phyloP scores from a whole-genome alignment of 2,329 filamentous ascomycete genomes.

The Alternaria incomplexa region DNA sequence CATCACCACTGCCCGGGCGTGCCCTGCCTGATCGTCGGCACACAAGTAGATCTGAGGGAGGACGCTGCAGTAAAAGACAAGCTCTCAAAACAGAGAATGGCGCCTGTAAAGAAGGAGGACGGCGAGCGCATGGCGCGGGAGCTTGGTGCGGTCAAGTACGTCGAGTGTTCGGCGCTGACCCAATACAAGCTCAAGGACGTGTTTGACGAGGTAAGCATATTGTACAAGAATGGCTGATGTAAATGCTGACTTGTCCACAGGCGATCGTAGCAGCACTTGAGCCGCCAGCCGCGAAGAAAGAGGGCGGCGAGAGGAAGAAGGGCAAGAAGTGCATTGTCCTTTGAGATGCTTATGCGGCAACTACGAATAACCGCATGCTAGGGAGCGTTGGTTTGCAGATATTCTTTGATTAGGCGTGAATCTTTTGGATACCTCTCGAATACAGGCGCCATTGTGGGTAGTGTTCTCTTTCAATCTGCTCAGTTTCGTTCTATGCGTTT shows the following conservation, averaged over 20 bases:
- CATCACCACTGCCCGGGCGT: conserved; percentile 98
- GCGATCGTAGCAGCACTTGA: conserved; percentile 95
- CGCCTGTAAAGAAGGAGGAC: conserved; percentile 87
- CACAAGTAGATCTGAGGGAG: conserved; percentile 94
- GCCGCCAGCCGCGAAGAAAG: conserved; percentile 77
- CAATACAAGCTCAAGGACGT: conserved; percentile 99
- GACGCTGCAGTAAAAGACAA: conserved; percentile 88
- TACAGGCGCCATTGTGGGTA: conserved; percentile 50
- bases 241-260: conserved; percentile 55
- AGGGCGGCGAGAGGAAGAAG: conserved; percentile 51
- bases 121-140: conserved; percentile 97
- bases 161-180: conserved; percentile 96
- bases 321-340: conserved; percentile 46
- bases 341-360: conserved; percentile 22
- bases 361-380: conserved; percentile 18
- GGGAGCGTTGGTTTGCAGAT: conserved; percentile 36
- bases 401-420: conserved; percentile 43
- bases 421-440: conserved; percentile 49
- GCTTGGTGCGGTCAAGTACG: conserved; percentile 96
- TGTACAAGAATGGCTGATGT: neutral
- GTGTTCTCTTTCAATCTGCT: conserved; percentile 42
- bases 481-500: conserved; percentile 14
- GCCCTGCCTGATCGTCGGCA: conserved; percentile 96
- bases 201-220: conserved; percentile 84
- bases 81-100: conserved; percentile 94